Evolutionary conservation across 2,329 filamentous ascomycete species (phyloP).

Genomic region (Clonostachys rosea): DNA sequence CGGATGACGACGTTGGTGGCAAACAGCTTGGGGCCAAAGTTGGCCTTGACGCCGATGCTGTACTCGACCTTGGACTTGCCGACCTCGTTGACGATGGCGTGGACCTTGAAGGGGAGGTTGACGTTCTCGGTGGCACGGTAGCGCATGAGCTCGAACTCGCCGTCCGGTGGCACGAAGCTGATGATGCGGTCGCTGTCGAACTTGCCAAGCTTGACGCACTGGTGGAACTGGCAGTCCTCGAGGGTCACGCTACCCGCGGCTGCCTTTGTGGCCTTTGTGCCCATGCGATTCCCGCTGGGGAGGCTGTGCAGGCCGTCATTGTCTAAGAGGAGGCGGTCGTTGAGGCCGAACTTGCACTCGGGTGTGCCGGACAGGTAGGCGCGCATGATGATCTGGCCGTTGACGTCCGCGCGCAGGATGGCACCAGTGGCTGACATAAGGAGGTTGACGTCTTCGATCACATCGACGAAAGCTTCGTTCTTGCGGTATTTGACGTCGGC

Average conservation of each 20-base stretch:
- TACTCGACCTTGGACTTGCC: conserved; percentile 98
- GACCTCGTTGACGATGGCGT: conserved; percentile 96
- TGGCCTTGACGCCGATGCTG: conserved; percentile 94
- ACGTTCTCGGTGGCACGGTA: conserved; percentile 98
- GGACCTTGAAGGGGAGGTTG: conserved; percentile 97
- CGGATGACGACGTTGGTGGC: conserved; percentile 93
- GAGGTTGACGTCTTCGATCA: conserved; percentile 98
- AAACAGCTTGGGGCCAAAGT: conserved; percentile 94
- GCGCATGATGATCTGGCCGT: conserved; percentile 97
- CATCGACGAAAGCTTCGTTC: conserved; percentile 98
- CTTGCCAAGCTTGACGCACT: conserved; percentile 95
- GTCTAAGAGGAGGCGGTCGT: conserved; percentile 91
- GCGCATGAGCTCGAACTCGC: conserved; percentile 97
- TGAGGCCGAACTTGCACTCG: conserved; percentile 98
- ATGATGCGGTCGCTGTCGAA: conserved; percentile 97
- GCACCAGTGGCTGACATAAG: conserved; percentile 98
- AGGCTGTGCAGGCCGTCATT: conserved; percentile 61
- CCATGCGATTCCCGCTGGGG: conserved; percentile 71
- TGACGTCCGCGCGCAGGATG: conserved; percentile 91
- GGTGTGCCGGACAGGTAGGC: conserved; percentile 95
- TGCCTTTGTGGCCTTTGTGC: conserved; percentile 87
- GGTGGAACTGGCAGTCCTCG: conserved; percentile 98
- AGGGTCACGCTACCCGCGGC: conserved; percentile 93
- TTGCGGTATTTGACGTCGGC: conserved; percentile 98
- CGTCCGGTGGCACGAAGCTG: conserved; percentile 92